Evolutionary conservation across 169 alveolate genomes (phyloP).

Genomic region (Besnoitia besnoiti): DNA sequence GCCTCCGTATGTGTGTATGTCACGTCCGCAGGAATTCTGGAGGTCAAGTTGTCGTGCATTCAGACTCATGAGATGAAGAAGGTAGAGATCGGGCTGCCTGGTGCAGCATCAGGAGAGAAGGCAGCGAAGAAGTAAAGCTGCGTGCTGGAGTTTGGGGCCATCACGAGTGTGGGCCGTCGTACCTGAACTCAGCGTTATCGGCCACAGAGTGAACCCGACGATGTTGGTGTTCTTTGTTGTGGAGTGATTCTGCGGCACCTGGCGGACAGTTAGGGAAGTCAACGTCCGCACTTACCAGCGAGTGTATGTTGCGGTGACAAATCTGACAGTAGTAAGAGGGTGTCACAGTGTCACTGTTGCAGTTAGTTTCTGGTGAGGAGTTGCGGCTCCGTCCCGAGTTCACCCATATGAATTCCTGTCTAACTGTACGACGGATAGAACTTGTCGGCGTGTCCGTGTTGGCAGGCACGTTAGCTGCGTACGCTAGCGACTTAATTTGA

Average conservation of each 20-base stretch:
- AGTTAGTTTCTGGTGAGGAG: background rate
- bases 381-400: background rate
- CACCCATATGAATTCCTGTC: background rate
- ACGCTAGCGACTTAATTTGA: background rate
- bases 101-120: background rate
- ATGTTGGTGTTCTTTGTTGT: too few species aligned
- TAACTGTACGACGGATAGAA: background rate
- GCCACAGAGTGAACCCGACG: too few species aligned
- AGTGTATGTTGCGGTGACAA: background rate
- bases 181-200: too few species aligned
- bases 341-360: background rate
- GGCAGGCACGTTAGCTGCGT: background rate
- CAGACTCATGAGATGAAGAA: slow-evolving; percentile 47
- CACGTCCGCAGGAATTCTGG: slow-evolving; percentile 39
- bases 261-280: too few species aligned
- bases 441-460: background rate
- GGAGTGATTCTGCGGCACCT: too few species aligned
- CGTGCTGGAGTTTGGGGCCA: too few species aligned
- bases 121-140: background rate
- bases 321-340: background rate
- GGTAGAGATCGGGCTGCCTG: slow-evolving; percentile 14
- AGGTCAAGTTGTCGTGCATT: slow-evolving; percentile 40
- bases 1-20: background rate
- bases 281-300: too few species aligned
- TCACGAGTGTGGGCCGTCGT: too few species aligned